Percentiles rank a stretch among this genome's conserved stretches.
phyloP scores from a whole-genome alignment of 371 early-diverging fungal genomes.

The Actinomortierella wolfii region DNA sequence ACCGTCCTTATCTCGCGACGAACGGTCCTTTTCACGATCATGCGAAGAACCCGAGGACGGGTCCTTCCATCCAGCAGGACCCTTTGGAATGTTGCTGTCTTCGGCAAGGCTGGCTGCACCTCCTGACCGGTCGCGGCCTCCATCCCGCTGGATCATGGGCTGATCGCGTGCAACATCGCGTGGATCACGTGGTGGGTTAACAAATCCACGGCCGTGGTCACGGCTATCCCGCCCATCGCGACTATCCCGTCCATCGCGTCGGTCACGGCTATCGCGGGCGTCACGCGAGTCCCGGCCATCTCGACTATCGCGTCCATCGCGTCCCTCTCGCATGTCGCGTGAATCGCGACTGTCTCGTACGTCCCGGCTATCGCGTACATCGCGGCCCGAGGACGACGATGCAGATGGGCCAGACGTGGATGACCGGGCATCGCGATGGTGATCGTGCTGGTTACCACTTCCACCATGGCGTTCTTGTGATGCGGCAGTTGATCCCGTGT shows the following conservation, averaged over 20 bases:
- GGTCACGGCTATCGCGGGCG: constrained; percentile 12
- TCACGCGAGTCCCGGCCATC: constrained; percentile 7
- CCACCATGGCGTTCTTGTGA: constrained; percentile 12
- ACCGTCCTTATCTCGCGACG: constrained; percentile 8
- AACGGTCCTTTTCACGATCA: constrained; percentile 13
- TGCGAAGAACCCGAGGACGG: not conserved
- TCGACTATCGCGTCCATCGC: constrained; percentile 8
- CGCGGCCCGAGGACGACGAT: not conserved
- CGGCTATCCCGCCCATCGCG: constrained; percentile 1
- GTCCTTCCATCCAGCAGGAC: not conserved
- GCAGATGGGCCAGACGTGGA: not conserved
- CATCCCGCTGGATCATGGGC: not conserved
- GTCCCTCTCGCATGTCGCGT: constrained; percentile 1
- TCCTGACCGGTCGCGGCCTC: constrained; percentile 4
- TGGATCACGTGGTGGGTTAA: constrained; percentile 13
- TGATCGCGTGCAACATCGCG: constrained; percentile 4
- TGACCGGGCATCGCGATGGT: constrained; percentile 15
- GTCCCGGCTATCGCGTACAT: constrained; percentile 2
- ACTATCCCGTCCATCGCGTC: not conserved
- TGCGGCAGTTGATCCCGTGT: constrained; percentile 8
- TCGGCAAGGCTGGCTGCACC: constrained; percentile 1
- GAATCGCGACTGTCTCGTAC: no score
- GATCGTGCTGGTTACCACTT: constrained; percentile 3
- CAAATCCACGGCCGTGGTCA: constrained; percentile 9
- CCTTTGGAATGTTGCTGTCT: not conserved